Base-by-base conservation (phyloP, 129 eudicot species). In the Sambucus nigra region DNA sequence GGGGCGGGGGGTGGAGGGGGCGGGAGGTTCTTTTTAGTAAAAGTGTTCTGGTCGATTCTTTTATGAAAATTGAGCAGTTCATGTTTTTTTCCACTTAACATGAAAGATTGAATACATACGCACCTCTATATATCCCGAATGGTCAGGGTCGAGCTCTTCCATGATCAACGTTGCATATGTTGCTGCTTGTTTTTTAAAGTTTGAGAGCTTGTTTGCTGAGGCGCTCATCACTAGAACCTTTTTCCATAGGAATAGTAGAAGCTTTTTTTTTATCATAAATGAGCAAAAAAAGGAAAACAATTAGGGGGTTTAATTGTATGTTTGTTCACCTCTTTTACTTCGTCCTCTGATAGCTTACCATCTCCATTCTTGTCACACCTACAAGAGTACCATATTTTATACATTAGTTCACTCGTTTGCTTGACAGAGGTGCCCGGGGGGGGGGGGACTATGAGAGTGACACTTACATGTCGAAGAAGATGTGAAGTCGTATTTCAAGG, bases 281-380 rank as follows among this genome's bases (percentile, higher is more conserved):
- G 19, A 55, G 31, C 24, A 21, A 69, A 5, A 44, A 21, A 15
- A 46, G 7, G 31, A 51, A 31, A 9, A 6, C 10, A 31, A 11
- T 31, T 31, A 42, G 20, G 3, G 19, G 16, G 20, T 42, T 0
- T 9, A 35, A 32, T n/a, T 1, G 4, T 25, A 1, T 45, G 7
- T 14, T 32, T 22, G 1, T 46, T 67, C 45, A 78, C 84, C 84
- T 73, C 80, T 47, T 67, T 71, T 18, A 78, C 80, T 48, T 78
- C 84, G 13, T 78, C 84, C 50, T 78, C 80, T 6, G 84, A 78
- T 28, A 78, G 44, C 49, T 65, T 60, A 22, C 84, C 84, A 69
- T 78, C 84, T 5, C 84, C 84, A 66, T 73, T 78, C 58, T 78
- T 78, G 67, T 78, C 80, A 47, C 84, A 78, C 84, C 84, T 78